phyloP scores from a whole-genome alignment of 306 rosid genomes.

The Carpinus viminea region DNA sequence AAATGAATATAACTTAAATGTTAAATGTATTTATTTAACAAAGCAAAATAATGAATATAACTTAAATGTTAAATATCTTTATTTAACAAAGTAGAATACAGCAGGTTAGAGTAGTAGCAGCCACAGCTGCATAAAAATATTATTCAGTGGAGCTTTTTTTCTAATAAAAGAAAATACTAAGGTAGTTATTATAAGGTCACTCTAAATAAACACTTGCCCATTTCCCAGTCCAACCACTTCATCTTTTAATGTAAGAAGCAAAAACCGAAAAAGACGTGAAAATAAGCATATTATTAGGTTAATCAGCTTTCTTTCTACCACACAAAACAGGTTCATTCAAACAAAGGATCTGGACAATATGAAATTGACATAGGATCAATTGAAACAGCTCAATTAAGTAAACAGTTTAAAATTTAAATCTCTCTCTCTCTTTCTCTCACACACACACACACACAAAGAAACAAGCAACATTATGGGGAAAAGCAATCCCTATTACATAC shows the following conservation, averaged over 20 bases:
- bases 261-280: not conserved
- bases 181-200: not conserved
- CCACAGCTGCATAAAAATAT: not conserved
- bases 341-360: not conserved
- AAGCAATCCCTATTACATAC: not conserved
- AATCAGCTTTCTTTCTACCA: not conserved
- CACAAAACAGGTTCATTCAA: not conserved
- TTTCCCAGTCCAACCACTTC: not conserved
- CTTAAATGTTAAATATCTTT: not conserved
- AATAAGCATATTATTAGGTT: not conserved
- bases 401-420: not conserved
- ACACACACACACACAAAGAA: not conserved
- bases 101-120: not conserved
- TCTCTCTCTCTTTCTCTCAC: not conserved
- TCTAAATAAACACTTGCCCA: not conserved
- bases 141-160: not conserved
- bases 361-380: slow-evolving; percentile 1
- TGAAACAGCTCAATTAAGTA: not conserved
- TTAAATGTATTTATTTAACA: not conserved
- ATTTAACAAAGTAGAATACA: not conserved
- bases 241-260: not conserved
- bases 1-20: not conserved
- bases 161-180: not conserved
- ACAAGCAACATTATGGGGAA: not conserved
- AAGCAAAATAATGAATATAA: not conserved